Evolutionary conservation across 331 rosid genomes (phyloP), one percentile per base, ranked within the genome.

Genomic region (Stylosanthes scabra): DNA sequence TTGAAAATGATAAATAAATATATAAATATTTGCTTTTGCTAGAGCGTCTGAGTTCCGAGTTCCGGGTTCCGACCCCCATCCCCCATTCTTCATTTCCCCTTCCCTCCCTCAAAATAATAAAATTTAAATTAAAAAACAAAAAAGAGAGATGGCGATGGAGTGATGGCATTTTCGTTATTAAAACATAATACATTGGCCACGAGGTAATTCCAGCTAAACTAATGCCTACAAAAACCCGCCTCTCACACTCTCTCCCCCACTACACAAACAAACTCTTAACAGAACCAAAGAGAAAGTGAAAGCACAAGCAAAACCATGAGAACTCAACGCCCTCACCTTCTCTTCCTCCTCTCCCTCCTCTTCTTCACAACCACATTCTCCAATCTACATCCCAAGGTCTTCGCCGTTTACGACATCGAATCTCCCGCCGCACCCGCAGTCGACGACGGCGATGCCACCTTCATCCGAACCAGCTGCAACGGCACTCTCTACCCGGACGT

Each of bases 401-500:
- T 83, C 71, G 59, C 69, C 78, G 78, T 45, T 9, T 42, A 45
- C 3, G 14, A 25, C 39, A 14, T 11, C n/a, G 25, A 71, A 0
- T 1, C 39, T 11, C 16, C 83, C 5, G 51, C 4, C 8, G 10
- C 3, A 6, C 9, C 4, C 27, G 11, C 3, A 1, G 27, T n/a
- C 31, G 13, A 55, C 31, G 50, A 63, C 68, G 62, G 59, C 14
- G 76, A 55, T 75, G 1, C 81, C 4, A 92, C 87, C 4, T 95
- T 86, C 87, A 92, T 95, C 91, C 98, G 98, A 10, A 54, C 80
- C 0, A 90, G 90, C 74, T 95, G 99, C 87, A 76, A 39, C 77
- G 28, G 79, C 7, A 95, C 99, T 1, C 92, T 95, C 14, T 95
- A 95, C 80, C 99, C 98, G 0, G 92, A 88, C 70, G 62, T 95